Evolutionary conservation across 2,329 filamentous ascomycete genomes (phyloP).

Genomic region (Sporothrix globosa): DNA sequence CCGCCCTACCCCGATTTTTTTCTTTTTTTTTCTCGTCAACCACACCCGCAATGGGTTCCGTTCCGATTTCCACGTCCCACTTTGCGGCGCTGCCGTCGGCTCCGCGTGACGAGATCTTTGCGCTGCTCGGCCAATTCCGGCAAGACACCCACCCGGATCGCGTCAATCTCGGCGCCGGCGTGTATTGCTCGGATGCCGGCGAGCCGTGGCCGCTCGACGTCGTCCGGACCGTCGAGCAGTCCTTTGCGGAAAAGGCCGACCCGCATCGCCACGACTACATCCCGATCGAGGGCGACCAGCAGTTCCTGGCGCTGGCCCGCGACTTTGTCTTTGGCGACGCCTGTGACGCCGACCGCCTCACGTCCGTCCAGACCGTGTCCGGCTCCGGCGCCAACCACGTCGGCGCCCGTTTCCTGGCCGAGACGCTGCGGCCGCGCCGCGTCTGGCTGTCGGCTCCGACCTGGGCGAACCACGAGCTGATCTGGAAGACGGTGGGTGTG

Average conservation of each 20-base stretch:
- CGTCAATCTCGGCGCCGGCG: slow-evolving; percentile 23
- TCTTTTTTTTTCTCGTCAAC: background rate
- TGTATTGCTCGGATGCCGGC: slow-evolving; percentile 19
- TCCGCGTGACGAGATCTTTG: slow-evolving; percentile 23
- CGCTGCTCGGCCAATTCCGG: slow-evolving; percentile 6
- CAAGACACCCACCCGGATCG: slow-evolving; percentile 9
- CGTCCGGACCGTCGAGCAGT: slow-evolving; percentile 3
- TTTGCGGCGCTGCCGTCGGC: slow-evolving; percentile 20
- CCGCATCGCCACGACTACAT: slow-evolving; percentile 23
- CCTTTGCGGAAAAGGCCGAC: slow-evolving; percentile 15
- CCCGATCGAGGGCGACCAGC: slow-evolving; percentile 64
- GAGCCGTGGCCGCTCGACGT: slow-evolving; percentile 23
- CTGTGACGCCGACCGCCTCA: slow-evolving; percentile 79
- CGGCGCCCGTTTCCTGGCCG: slow-evolving; percentile 88
- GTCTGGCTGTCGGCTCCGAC: slow-evolving; percentile 94
- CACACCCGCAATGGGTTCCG: slow-evolving; percentile 11
- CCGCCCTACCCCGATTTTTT: background rate
- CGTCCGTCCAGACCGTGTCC: slow-evolving; percentile 91
- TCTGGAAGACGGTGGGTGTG: slow-evolving; percentile 88
- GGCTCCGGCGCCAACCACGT: slow-evolving; percentile 95
- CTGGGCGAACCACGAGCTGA: slow-evolving; percentile 98
- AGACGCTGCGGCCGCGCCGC: slow-evolving; percentile 71
- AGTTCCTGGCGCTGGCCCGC: slow-evolving; percentile 96
- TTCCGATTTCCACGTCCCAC: slow-evolving; percentile 7
- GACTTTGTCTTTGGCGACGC: slow-evolving; percentile 82